These are phyloP conservation scores for Penicillium sp. DNA, from an alignment of 2,329 filamentous ascomycete genomes.

Conservation along the genomic window DNA sequence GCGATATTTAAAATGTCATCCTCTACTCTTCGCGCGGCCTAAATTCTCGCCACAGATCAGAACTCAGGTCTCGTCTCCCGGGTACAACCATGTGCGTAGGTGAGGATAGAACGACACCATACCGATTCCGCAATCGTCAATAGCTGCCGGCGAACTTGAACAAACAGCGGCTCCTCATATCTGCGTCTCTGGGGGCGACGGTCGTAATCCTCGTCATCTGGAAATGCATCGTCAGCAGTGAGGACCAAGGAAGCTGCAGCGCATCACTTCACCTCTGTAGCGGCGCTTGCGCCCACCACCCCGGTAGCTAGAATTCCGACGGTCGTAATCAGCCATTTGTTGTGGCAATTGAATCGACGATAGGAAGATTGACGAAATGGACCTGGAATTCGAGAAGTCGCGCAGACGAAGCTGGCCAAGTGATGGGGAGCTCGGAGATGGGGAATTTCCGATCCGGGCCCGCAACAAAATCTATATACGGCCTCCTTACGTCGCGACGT, in stretches of 20 bases:
- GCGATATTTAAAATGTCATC: slow-evolving; percentile 72
- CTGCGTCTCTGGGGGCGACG: slow-evolving; percentile 65
- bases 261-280: slow-evolving; percentile 59
- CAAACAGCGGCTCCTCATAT: slow-evolving; percentile 65
- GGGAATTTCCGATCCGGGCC: slow-evolving; percentile 18
- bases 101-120: slow-evolving; percentile 15
- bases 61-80: not conserved
- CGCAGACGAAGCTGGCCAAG: slow-evolving; percentile 11
- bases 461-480: too few relatives aligned
- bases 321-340: slow-evolving; percentile 49
- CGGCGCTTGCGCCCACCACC: slow-evolving; percentile 62
- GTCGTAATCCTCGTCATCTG: slow-evolving; percentile 73
- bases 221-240: slow-evolving; percentile 25
- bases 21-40: slow-evolving; percentile 66
- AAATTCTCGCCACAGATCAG: slow-evolving; percentile 6
- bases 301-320: slow-evolving; percentile 51
- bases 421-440: slow-evolving; percentile 13
- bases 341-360: slow-evolving; percentile 4
- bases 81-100: slow-evolving; percentile 1
- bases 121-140: slow-evolving; percentile 73
- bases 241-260: slow-evolving; percentile 5
- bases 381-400: slow-evolving; percentile 1
- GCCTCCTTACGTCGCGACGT: too few relatives aligned
- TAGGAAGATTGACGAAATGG: slow-evolving; percentile 5
- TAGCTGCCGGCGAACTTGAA: slow-evolving; percentile 70